Evolutionary conservation across 2,329 filamentous ascomycete species (phyloP).

Genomic region (Teratosphaeria gauchensis): DNA sequence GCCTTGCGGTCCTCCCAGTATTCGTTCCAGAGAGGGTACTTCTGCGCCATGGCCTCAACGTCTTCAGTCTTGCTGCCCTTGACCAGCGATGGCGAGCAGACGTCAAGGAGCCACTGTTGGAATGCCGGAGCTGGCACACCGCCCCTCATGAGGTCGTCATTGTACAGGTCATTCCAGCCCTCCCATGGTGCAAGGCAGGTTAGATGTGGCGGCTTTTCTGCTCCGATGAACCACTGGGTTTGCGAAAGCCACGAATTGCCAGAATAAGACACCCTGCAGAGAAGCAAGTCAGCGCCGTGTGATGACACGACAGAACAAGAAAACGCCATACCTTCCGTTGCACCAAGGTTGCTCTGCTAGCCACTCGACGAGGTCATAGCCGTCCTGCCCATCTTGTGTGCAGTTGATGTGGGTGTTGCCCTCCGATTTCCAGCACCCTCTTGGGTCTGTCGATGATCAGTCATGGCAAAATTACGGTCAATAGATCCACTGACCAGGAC

Average conservation of each 20-base stretch:
- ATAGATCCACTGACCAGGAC: conserved; percentile 15
- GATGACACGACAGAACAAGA: background rate
- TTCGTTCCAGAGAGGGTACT: conserved; percentile 8
- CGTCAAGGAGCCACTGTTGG: conserved; percentile 4
- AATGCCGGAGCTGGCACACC: conserved; percentile 20
- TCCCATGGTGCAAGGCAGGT: conserved; percentile 41
- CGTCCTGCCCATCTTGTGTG: conserved; percentile 36
- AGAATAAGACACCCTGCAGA: conserved; percentile 5
- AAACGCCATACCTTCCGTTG: conserved; percentile 35
- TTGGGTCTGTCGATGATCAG: conserved; percentile 25
- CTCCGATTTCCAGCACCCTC: background rate
- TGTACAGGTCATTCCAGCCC: conserved; percentile 38
- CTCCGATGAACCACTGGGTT: conserved; percentile 33
- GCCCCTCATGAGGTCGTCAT: conserved; percentile 38
- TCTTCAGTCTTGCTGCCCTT: background rate
- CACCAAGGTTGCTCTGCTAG: conserved; percentile 36
- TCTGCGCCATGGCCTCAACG: conserved; percentile 1
- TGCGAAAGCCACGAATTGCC: conserved; percentile 38
- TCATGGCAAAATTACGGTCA: conserved; percentile 22
- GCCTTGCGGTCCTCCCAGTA: conserved; percentile 20
- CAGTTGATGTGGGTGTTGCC: conserved; percentile 25
- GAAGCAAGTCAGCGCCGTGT: background rate
- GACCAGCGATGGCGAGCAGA: conserved; percentile 1
- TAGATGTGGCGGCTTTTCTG: conserved; percentile 33
- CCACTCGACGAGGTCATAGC: conserved; percentile 37